phyloP scores from a whole-genome alignment of 78 protist genomes.

The Reticulomyxa filosa region DNA sequence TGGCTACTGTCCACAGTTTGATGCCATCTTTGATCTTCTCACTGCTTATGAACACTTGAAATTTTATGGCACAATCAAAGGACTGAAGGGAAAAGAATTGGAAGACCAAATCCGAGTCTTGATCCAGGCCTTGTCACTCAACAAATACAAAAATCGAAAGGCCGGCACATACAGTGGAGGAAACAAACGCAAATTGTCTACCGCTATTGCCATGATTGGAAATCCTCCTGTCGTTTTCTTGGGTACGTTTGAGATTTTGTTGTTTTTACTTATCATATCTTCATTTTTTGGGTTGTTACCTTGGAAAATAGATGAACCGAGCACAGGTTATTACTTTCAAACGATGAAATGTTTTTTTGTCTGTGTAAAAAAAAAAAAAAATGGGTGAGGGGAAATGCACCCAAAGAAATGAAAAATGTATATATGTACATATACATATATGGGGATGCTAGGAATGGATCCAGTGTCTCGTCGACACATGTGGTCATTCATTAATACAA shows the following conservation, averaged over 20 bases:
- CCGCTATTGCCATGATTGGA: conserved; percentile 46
- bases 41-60: background rate
- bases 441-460: background rate
- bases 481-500: background rate
- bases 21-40: background rate
- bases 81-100: background rate
- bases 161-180: conserved; percentile 13
- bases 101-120: background rate
- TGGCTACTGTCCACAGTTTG: conserved; percentile 12
- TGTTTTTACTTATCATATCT: too few relatives aligned
- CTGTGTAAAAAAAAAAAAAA: too few relatives aligned
- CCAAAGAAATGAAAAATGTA: background rate
- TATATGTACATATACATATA: background rate
- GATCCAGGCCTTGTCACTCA: background rate
- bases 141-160: background rate
- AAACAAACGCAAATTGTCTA: conserved; percentile 8
- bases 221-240: conserved; percentile 16
- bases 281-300: too few relatives aligned
- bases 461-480: background rate
- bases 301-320: conserved; percentile 34
- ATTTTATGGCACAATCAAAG: conserved; percentile 45
- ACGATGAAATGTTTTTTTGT: too few relatives aligned
- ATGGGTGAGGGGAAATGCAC: too few relatives aligned
- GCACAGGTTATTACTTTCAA: too few relatives aligned
- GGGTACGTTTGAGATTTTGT: background rate